Percentiles rank a stretch among this genome's conserved stretches.
Conservation (phyloP, 1,284 basidiomycete species). For the Tilletia caries region DNA sequence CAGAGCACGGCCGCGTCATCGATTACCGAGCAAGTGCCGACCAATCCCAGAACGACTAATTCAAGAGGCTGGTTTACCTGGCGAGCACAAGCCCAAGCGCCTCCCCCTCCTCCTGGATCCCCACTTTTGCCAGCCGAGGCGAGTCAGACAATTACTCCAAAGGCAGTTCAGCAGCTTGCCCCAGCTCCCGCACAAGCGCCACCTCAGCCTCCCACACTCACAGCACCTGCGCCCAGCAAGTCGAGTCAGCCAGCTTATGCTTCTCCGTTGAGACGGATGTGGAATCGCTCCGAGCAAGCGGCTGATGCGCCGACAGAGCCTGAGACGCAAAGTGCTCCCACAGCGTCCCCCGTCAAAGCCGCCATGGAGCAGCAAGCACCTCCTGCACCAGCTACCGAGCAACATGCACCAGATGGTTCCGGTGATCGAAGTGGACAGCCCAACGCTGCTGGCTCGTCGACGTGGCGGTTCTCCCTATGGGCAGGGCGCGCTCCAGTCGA, state of each 20-base stretch:
- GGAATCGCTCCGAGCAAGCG: not conserved
- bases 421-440: no score
- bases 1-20: not conserved
- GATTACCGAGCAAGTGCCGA: not conserved
- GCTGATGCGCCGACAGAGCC: not conserved
- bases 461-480: slow-evolving; percentile 11
- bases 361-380: not conserved
- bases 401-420: no score
- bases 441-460: not conserved
- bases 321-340: not conserved
- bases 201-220: not conserved
- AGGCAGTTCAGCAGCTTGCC: not conserved
- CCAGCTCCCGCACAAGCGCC: not conserved
- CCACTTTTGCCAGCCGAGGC: no score
- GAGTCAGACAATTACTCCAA: not conserved
- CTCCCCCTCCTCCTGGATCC: not conserved
- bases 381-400: no score
- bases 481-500: not conserved
- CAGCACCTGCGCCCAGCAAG: no score
- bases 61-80: slow-evolving; percentile 8
- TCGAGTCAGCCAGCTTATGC: not conserved
- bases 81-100: slow-evolving; percentile 1
- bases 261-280: slow-evolving; percentile 1
- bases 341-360: not conserved
- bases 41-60: not conserved